Evolutionary conservation across 2,329 filamentous ascomycete genomes (phyloP).

Genomic region (Stagonosporopsis tanaceti): DNA sequence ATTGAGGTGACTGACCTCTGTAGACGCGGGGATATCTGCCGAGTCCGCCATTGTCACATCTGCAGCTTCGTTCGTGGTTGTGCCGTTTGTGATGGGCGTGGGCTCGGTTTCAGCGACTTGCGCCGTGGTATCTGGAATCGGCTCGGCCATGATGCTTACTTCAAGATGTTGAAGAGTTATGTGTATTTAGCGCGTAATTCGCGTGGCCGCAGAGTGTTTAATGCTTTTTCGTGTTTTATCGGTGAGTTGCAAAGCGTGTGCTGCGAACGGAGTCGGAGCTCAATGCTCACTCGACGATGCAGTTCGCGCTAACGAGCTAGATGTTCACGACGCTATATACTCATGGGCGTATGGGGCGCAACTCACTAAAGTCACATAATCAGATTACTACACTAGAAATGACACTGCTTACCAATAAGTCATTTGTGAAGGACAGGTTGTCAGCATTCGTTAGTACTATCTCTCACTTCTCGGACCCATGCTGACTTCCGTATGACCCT

Average conservation of each 20-base stretch:
- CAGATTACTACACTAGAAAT: neutral
- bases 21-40: neutral
- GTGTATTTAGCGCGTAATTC: neutral
- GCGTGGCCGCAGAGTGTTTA: neutral
- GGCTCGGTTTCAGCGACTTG: slow-evolving; percentile 30
- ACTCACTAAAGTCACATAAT: neutral
- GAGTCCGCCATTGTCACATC: slow-evolving; percentile 46
- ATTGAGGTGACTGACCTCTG: slow-evolving; percentile 15
- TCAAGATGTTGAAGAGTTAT: neutral
- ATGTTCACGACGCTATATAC: no score
- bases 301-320: slow-evolving; percentile 3
- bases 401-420: neutral
- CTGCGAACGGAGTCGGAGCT: slow-evolving; percentile 12
- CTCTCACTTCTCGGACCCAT: slow-evolving; percentile 3
- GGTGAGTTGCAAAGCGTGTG: slow-evolving; percentile 12
- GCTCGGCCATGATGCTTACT: slow-evolving; percentile 29
- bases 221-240: slow-evolving; percentile 1
- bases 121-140: slow-evolving; percentile 22
- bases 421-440: neutral
- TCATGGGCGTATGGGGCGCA: neutral
- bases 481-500: slow-evolving; percentile 5
- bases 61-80: slow-evolving; percentile 15
- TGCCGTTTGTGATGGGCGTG: slow-evolving; percentile 34
- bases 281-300: slow-evolving; percentile 28
- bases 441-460: neutral